Conservation (phyloP, 2,329 filamentous ascomycete genomes). For the Dothistroma septosporum region DNA sequence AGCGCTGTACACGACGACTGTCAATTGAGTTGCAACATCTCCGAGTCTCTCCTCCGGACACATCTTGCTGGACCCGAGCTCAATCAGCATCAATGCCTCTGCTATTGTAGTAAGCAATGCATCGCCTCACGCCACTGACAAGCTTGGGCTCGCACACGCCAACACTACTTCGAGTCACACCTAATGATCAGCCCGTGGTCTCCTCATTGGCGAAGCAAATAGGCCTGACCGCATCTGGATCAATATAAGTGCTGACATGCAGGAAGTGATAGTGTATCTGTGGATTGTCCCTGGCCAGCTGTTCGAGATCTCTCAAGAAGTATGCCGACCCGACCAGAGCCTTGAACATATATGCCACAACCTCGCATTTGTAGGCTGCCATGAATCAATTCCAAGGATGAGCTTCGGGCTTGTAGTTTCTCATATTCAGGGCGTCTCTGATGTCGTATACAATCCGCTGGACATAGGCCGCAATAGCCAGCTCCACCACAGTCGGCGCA, state of each 20-base stretch:
- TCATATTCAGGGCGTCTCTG: not conserved
- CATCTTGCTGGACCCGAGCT: not conserved
- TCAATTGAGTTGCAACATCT: no score
- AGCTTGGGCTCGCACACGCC: slow-evolving; percentile 1
- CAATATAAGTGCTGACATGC: slow-evolving; percentile 1
- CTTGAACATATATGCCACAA: not conserved
- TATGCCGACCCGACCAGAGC: not conserved
- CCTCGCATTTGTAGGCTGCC: not conserved
- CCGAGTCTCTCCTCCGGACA: not conserved
- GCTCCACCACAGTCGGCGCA: not conserved
- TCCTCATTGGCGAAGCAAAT: slow-evolving; percentile 1
- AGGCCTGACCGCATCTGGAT: not conserved
- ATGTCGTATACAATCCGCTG: not conserved
- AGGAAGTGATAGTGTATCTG: not conserved
- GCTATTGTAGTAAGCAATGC: not conserved
- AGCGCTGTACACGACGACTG: not conserved
- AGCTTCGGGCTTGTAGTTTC: not conserved
- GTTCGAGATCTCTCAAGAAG: not conserved
- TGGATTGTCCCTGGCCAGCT: not conserved
- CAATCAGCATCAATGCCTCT: slow-evolving; percentile 1
- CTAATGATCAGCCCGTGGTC: not conserved
- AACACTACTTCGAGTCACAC: slow-evolving; percentile 1
- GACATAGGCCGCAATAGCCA: not conserved
- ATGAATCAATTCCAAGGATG: slow-evolving; percentile 1
- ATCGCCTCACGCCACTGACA: not conserved